Percentiles rank a stretch among this genome's conserved stretches.
phyloP scores from a whole-genome alignment of 2,329 filamentous ascomycete species.

The Truncatella angustata region DNA sequence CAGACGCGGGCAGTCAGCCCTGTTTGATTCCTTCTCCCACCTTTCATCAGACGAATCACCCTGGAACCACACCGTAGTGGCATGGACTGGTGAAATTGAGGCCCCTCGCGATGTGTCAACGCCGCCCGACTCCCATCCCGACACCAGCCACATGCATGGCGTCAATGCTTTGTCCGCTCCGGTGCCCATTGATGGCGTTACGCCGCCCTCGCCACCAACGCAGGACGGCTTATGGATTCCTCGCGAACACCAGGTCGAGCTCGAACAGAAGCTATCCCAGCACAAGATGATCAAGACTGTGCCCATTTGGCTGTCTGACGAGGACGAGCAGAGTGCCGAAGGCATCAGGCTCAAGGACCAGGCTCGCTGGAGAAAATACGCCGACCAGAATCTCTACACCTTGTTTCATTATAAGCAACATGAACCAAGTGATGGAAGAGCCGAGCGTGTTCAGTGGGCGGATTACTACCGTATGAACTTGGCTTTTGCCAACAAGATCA shows the following conservation, averaged over 20 bases:
- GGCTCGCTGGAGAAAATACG: conserved; percentile 82
- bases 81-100: conserved; percentile 90
- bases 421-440: conserved; percentile 80
- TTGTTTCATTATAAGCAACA: conserved; percentile 96
- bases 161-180: conserved; percentile 77
- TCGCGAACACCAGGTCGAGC: conserved; percentile 64
- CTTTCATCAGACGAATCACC: conserved; percentile 79
- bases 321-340: conserved; percentile 62
- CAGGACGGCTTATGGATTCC: conserved; percentile 70
- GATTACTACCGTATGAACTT: conserved; percentile 94
- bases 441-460: conserved; percentile 80
- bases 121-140: conserved; percentile 46
- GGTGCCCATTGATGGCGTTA: conserved; percentile 66
- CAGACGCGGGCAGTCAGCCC: conserved; percentile 82
- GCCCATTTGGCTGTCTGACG: conserved; percentile 86
- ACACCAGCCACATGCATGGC: conserved; percentile 49
- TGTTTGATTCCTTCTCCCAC: conserved; percentile 88
- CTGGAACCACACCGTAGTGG: conserved; percentile 91
- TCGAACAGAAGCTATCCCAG: conserved; percentile 72
- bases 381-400: conserved; percentile 87
- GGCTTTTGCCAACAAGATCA: conserved; percentile 84
- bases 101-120: conserved; percentile 42
- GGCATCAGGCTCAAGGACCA: conserved; percentile 80
- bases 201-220: conserved; percentile 56
- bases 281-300: conserved; percentile 75